phyloP scores from a whole-genome alignment of 768 basidiomycete species.

The Xerocomus spinulosus region DNA sequence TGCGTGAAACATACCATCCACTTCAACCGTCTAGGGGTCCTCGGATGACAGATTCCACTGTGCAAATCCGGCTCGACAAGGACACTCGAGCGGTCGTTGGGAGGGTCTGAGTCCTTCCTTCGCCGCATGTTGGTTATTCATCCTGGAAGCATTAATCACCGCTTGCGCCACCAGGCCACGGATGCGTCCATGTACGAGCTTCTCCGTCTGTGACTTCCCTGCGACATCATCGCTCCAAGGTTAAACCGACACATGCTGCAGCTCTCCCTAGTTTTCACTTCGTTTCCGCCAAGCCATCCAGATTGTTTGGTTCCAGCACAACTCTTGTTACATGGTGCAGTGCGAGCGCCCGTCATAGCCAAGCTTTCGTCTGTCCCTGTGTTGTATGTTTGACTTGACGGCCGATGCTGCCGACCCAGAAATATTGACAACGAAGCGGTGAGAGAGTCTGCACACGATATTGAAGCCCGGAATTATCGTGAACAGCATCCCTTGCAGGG shows the following conservation, averaged over 20 bases:
- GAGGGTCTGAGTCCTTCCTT: slow-evolving; percentile 19
- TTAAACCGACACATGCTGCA: slow-evolving; percentile 9
- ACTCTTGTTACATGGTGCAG: slow-evolving; percentile 1
- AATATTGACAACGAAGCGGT: slow-evolving; percentile 13
- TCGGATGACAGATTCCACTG: slow-evolving; percentile 18
- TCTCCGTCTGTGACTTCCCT: slow-evolving; percentile 23
- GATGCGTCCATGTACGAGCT: slow-evolving; percentile 15
- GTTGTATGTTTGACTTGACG: slow-evolving; percentile 1
- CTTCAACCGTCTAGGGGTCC: slow-evolving; percentile 5
- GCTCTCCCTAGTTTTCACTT: slow-evolving; percentile 10
- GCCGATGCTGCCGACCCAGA: neutral
- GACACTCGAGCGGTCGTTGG: slow-evolving; percentile 8
- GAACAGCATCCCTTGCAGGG: neutral
- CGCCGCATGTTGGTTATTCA: slow-evolving; percentile 22
- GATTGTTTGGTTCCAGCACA: slow-evolving; percentile 2
- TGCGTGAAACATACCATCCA: slow-evolving; percentile 14
- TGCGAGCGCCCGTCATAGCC: too few species aligned
- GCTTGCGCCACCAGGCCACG: slow-evolving; percentile 26
- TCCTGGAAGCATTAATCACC: slow-evolving; percentile 29
- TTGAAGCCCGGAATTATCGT: slow-evolving; percentile 14
- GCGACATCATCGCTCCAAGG: slow-evolving; percentile 26
- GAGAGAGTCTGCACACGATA: slow-evolving; percentile 15
- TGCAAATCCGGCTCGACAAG: slow-evolving; percentile 23
- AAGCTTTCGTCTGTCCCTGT: neutral
- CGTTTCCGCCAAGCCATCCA: slow-evolving; percentile 15